A percentile compares a stretch with the other conserved stretches of the same genome.
Evolutionary conservation across 768 basidiomycete genomes (phyloP).

Genomic region (Tulasnella sp.): DNA sequence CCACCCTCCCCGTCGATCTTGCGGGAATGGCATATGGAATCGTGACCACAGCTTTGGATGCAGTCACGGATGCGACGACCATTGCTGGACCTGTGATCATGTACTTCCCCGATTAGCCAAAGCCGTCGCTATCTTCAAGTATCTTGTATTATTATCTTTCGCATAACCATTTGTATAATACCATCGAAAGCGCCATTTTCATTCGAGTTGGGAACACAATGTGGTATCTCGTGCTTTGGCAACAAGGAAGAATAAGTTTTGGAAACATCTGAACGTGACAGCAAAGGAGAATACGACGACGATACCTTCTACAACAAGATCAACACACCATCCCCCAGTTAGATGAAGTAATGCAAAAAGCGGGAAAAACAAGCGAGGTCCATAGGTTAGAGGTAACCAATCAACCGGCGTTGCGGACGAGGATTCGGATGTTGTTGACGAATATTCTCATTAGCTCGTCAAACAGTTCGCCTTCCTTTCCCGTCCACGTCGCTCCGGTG

Average conservation of each 20-base stretch:
- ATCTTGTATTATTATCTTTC: background rate
- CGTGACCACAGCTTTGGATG: slow-evolving; percentile 31
- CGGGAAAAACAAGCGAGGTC: background rate
- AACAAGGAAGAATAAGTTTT: background rate
- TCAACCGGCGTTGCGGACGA: slow-evolving; percentile 52
- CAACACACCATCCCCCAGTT: background rate
- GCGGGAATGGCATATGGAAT: slow-evolving; percentile 42
- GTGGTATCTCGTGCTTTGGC: background rate
- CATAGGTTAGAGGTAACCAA: background rate
- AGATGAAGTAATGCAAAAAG: too few species aligned
- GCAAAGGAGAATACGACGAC: background rate
- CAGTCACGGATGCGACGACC: slow-evolving; percentile 35
- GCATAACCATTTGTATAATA: background rate
- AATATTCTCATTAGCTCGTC: slow-evolving; percentile 88
- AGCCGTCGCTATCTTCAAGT: background rate
- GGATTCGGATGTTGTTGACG: slow-evolving; percentile 83
- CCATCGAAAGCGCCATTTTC: background rate
- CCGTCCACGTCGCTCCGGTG: slow-evolving; percentile 38
- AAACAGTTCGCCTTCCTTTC: slow-evolving; percentile 40
- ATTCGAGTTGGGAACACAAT: background rate
- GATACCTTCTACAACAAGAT: background rate
- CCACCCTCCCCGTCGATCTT: slow-evolving; percentile 33
- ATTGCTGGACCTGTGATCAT: slow-evolving; percentile 46
- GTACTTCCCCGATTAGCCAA: slow-evolving; percentile 23
- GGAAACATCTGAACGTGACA: background rate